A percentile compares a stretch with the other conserved stretches of the same genome.
These are phyloP conservation scores for Verbena officinalis DNA, from an alignment of 257 asterid species.

Conservation along the genomic window DNA sequence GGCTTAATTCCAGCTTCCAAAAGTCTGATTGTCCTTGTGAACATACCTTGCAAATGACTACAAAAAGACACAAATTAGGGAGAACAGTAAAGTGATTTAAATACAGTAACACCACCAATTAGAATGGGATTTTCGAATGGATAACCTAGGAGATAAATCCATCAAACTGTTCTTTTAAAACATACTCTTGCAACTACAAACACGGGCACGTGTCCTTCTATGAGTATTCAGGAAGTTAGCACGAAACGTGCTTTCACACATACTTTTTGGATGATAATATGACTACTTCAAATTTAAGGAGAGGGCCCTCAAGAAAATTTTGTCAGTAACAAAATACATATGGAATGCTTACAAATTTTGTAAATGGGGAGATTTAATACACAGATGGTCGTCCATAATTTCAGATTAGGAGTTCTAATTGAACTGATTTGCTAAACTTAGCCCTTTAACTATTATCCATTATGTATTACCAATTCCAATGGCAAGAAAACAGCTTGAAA, in stretches of 20 bases:
- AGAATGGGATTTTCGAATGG: neutral
- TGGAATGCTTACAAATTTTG: conserved; percentile 9
- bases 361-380: conserved; percentile 18
- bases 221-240: neutral
- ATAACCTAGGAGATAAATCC: neutral
- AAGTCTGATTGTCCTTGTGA: conserved; percentile 88
- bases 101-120: neutral
- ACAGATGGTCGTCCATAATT: neutral
- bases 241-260: conserved; percentile 11
- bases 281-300: neutral
- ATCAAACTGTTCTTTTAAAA: conserved; percentile 21
- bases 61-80: conserved; percentile 25
- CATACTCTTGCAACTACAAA: conserved; percentile 10
- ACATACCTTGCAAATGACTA: conserved; percentile 98
- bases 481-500: conserved; percentile 13
- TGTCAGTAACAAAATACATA: neutral
- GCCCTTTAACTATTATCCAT: neutral
- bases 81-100: conserved; percentile 1
- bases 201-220: neutral
- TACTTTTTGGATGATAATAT: conserved; percentile 5
- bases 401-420: conserved; percentile 2
- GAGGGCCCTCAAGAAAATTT: neutral
- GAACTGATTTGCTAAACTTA: too few relatives aligned
- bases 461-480: neutral
- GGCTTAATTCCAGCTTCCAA: conserved; percentile 99